Conservation (phyloP, 2,329 filamentous ascomycete genomes). For the Ceratocystis destructans region DNA sequence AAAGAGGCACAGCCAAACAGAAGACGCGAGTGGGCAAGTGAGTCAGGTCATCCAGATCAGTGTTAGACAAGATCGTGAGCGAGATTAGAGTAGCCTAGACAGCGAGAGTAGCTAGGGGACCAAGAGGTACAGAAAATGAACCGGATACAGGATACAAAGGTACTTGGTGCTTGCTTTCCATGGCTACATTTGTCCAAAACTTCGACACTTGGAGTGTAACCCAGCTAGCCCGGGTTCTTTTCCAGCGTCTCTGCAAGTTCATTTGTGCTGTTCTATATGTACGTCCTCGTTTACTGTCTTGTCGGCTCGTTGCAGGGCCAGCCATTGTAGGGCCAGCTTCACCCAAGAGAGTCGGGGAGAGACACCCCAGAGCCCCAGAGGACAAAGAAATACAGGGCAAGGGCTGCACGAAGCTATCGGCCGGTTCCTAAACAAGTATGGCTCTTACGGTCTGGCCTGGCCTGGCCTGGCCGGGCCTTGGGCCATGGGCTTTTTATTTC, state of each 20-base stretch:
- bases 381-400: neutral
- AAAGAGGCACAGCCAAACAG: neutral
- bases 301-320: neutral
- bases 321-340: too few relatives aligned
- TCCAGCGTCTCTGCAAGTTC: too few relatives aligned
- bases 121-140: neutral
- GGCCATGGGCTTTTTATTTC: neutral
- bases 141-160: neutral
- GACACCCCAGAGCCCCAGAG: neutral
- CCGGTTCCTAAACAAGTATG: neutral
- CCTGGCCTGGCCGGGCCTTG: too few relatives aligned
- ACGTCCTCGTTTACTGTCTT: neutral
- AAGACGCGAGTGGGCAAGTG: neutral
- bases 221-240: too few relatives aligned
- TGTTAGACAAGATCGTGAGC: neutral
- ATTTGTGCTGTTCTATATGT: too few relatives aligned
- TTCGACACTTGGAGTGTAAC: too few relatives aligned
- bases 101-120: neutral
- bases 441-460: too few relatives aligned
- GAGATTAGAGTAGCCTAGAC: slow-evolving; percentile 3
- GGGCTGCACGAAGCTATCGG: neutral
- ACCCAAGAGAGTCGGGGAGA: neutral
- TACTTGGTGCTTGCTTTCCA: neutral
- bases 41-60: neutral
- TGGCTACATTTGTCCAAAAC: too few relatives aligned